phyloP scores from a whole-genome alignment of 192 early-diverging fungal species.

The Umbelopsis vinacea region DNA sequence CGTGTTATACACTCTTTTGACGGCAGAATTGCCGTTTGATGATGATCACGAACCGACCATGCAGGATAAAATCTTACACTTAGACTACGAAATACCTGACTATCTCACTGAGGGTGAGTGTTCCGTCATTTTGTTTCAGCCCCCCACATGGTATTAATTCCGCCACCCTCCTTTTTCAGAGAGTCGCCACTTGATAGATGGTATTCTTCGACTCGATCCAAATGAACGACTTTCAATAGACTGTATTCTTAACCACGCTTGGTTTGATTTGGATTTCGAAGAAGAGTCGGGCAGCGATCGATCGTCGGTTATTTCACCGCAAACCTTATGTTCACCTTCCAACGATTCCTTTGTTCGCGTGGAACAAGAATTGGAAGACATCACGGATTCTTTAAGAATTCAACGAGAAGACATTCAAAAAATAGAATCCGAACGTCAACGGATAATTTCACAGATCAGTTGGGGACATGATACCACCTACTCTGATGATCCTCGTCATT shows the following conservation, averaged over 20 bases:
- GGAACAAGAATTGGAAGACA: not conserved
- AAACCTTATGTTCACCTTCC: conserved; percentile 29
- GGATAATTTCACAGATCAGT: conserved; percentile 19
- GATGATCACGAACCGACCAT: conserved; percentile 74
- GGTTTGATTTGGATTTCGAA: conserved; percentile 47
- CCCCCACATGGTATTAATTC: not conserved
- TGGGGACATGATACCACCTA: not conserved
- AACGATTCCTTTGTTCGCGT: conserved; percentile 20
- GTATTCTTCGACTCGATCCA: conserved; percentile 72
- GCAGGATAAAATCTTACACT: conserved; percentile 71
- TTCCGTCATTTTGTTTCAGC: not conserved
- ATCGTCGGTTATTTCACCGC: conserved; percentile 37
- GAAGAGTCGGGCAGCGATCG: conserved; percentile 30
- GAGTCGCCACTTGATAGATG: conserved; percentile 62
- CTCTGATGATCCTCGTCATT: not conserved
- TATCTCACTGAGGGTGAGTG: conserved; percentile 62
- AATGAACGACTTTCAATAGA: conserved; percentile 63
- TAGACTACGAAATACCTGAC: conserved; percentile 74
- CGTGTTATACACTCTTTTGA: conserved; percentile 85
- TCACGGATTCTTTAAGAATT: not conserved
- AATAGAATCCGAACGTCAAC: conserved; percentile 19
- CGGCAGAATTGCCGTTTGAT: conserved; percentile 83
- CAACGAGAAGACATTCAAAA: conserved; percentile 17
- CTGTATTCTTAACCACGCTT: conserved; percentile 70
- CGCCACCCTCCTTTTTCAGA: conserved; percentile 41